Percentiles rank a stretch among this genome's conserved stretches.
phyloP scores from a whole-genome alignment of 2,329 filamentous ascomycete genomes.

The Pseudogymnoascus sp. region DNA sequence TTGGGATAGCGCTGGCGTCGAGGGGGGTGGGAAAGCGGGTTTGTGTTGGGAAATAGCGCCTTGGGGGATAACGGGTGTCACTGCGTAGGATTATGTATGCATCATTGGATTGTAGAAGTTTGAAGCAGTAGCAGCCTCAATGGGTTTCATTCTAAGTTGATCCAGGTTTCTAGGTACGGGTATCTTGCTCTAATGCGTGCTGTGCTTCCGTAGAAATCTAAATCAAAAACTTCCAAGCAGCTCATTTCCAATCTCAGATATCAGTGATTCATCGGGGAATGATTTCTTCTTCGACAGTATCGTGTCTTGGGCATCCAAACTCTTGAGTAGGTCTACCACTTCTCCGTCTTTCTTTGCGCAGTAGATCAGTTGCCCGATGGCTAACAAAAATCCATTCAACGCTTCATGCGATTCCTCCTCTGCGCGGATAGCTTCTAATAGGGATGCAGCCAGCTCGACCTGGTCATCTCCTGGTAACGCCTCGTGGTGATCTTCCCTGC shows the following conservation, averaged over 20 bases:
- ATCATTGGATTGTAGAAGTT: background rate
- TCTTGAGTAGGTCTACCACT: slow-evolving; percentile 69
- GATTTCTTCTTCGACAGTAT: slow-evolving; percentile 50
- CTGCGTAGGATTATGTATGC: background rate
- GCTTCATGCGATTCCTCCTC: slow-evolving; percentile 61
- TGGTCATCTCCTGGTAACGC: slow-evolving; percentile 62
- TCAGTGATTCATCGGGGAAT: slow-evolving; percentile 51
- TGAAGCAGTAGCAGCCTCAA: background rate
- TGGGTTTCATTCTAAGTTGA: background rate
- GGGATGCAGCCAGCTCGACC: slow-evolving; percentile 72
- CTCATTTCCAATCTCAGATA: slow-evolving; percentile 42
- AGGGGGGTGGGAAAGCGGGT: background rate
- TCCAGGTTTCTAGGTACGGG: background rate
- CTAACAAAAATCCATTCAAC: slow-evolving; percentile 67
- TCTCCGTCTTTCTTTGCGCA: slow-evolving; percentile 63
- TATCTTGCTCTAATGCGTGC: background rate
- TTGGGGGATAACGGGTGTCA: background rate
- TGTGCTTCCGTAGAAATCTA: background rate
- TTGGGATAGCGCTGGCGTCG: slow-evolving; percentile 8
- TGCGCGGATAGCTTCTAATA: slow-evolving; percentile 63
- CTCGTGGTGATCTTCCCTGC: slow-evolving; percentile 50
- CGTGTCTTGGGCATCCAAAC: slow-evolving; percentile 65
- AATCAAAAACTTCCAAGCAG: slow-evolving; percentile 31
- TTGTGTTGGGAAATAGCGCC: background rate
- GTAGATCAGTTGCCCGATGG: slow-evolving; percentile 70